Evolutionary conservation across 208 protist species (phyloP).

Genomic region (Leishmania amazonensis): DNA sequence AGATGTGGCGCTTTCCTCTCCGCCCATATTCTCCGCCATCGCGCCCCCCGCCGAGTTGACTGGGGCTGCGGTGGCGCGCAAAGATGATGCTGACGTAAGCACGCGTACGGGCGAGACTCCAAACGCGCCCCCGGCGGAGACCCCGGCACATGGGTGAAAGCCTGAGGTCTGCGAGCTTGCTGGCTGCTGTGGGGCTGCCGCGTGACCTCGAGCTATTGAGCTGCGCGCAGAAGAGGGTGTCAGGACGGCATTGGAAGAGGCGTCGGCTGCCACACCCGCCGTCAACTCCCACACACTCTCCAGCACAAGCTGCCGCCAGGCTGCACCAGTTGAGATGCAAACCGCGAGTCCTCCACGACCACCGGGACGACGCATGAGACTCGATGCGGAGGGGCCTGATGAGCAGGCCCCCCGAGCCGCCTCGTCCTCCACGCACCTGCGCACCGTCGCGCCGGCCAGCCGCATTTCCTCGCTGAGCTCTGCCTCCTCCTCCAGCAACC

Average conservation of each 20-base stretch:
- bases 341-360: background rate
- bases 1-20: background rate
- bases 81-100: background rate
- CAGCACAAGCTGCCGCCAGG: conserved; percentile 43
- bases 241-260: background rate
- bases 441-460: conserved; percentile 17
- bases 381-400: background rate
- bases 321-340: conserved; percentile 22
- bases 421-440: background rate
- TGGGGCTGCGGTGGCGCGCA: background rate
- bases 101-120: conserved; percentile 4
- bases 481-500: conserved; percentile 11
- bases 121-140: background rate
- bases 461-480: conserved; percentile 28
- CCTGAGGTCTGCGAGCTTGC: no score
- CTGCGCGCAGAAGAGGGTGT: background rate
- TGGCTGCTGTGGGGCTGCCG: background rate
- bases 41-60: background rate
- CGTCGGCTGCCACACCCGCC: background rate
- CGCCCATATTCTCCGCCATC: background rate
- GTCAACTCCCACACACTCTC: conserved; percentile 36
- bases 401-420: background rate
- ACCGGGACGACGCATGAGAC: background rate
- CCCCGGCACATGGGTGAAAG: background rate
- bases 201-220: background rate